Evolutionary conservation across 1,284 basidiomycete genomes (phyloP).

Genomic region (Pterulicium gracile): DNA sequence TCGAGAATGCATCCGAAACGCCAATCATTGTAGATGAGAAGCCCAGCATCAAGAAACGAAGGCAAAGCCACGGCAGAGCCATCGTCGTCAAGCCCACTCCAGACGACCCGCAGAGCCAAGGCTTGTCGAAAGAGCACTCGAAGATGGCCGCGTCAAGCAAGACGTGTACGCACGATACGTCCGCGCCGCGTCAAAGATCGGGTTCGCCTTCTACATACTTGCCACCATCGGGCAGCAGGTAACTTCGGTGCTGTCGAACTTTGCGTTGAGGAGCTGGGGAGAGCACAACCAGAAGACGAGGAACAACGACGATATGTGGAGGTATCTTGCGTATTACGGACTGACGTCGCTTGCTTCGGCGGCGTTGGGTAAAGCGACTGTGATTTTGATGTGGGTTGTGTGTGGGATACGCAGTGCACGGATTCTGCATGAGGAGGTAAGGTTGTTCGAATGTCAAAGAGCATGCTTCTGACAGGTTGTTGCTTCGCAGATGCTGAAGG

Average conservation of each 20-base stretch:
- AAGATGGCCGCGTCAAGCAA: slow-evolving; percentile 76
- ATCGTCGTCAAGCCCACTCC: slow-evolving; percentile 27
- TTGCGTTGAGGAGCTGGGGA: slow-evolving; percentile 73
- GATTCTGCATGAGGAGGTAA: slow-evolving; percentile 65
- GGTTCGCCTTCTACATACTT: slow-evolving; percentile 60
- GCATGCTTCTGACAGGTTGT: slow-evolving; percentile 4
- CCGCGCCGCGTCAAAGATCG: slow-evolving; percentile 64
- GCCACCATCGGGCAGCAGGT: slow-evolving; percentile 44
- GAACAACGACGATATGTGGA: slow-evolving; percentile 45
- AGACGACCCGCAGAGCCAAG: slow-evolving; percentile 27
- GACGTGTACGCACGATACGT: slow-evolving; percentile 76
- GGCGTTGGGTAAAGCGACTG: slow-evolving; percentile 40
- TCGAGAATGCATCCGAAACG: slow-evolving; percentile 9
- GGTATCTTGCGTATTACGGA: slow-evolving; percentile 54
- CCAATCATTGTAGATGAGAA: no score
- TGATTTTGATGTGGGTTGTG: slow-evolving; percentile 67
- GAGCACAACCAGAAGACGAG: slow-evolving; percentile 61
- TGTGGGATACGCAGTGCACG: slow-evolving; percentile 71
- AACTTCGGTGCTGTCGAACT: slow-evolving; percentile 48
- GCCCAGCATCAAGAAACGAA: no score
- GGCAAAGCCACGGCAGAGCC: slow-evolving; percentile 47
- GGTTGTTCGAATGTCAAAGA: slow-evolving; percentile 18
- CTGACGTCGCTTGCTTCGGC: slow-evolving; percentile 43
- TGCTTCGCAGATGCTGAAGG: slow-evolving; percentile 50
- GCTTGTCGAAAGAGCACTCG: slow-evolving; percentile 63